These are phyloP conservation scores for Jackrogersella multiformis DNA, from an alignment of 495 filamentous ascomycete species.

Conservation along the genomic window DNA sequence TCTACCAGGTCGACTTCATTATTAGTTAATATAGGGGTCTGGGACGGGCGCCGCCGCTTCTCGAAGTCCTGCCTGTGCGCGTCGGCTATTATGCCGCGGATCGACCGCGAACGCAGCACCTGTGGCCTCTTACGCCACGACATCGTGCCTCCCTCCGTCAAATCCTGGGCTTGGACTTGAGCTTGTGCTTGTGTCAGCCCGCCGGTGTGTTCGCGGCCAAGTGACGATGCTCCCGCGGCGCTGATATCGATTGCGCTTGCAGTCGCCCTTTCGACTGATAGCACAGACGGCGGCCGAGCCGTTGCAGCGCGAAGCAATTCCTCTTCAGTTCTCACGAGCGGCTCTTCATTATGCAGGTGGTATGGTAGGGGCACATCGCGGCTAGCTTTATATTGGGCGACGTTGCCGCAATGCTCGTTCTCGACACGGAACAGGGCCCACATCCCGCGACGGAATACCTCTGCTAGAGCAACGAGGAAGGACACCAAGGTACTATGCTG, in stretches of 20 bases:
- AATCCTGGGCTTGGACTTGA: slow-evolving; percentile 22
- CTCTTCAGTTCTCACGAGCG: slow-evolving; percentile 45
- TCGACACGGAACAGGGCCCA: slow-evolving; percentile 95
- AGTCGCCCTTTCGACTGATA: slow-evolving; percentile 25
- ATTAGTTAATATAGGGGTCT: slow-evolving; percentile 2
- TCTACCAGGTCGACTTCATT: slow-evolving; percentile 10
- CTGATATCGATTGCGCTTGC: slow-evolving; percentile 28
- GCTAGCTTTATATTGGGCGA: slow-evolving; percentile 82
- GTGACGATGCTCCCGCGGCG: slow-evolving; percentile 22
- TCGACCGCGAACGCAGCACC: slow-evolving; percentile 59
- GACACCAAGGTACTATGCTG: slow-evolving; percentile 83
- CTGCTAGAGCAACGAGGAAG: slow-evolving; percentile 78
- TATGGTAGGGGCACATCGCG: slow-evolving; percentile 86
- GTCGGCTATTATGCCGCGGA: slow-evolving; percentile 65
- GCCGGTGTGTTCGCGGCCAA: slow-evolving; percentile 26
- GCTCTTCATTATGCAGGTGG: slow-evolving; percentile 53
- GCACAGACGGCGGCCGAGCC: too few relatives aligned
- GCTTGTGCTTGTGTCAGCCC: slow-evolving; percentile 17
- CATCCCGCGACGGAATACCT: slow-evolving; percentile 82
- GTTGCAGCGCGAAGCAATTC: too few relatives aligned
- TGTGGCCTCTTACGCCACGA: slow-evolving; percentile 46
- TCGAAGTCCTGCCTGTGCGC: slow-evolving; percentile 92
- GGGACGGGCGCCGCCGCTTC: slow-evolving; percentile 66
- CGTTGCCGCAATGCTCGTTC: slow-evolving; percentile 94
- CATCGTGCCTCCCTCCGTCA: slow-evolving; percentile 53